Conservation (phyloP, 1,284 basidiomycete species). For the Puccinia coronata region DNA sequence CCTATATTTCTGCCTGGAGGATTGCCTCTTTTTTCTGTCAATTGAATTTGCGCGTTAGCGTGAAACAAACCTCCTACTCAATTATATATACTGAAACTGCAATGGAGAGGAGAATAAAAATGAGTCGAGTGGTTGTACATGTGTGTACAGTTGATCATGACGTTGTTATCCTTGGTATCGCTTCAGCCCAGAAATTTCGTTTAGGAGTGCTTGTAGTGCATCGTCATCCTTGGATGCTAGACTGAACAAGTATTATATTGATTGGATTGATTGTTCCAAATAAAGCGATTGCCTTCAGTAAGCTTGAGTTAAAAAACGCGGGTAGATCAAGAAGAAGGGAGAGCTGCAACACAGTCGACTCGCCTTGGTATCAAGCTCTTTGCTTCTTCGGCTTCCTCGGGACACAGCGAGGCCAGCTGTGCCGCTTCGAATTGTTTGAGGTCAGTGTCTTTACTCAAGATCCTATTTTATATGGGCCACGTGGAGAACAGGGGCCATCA, state of each 20-base stretch:
- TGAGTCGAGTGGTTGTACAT: too few relatives aligned
- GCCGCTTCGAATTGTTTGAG: constrained; percentile 88
- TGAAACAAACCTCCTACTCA: too few relatives aligned
- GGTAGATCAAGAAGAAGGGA: constrained; percentile 47
- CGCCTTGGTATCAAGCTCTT: constrained; percentile 82
- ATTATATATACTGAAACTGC: too few relatives aligned
- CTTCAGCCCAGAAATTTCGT: constrained; percentile 83
- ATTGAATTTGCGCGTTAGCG: too few relatives aligned
- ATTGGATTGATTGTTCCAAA: too few relatives aligned
- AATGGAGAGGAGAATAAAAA: too few relatives aligned
- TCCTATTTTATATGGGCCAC: constrained; percentile 62
- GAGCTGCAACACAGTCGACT: neutral
- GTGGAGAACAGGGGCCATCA: neutral
- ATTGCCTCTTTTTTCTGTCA: too few relatives aligned
- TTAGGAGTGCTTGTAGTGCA: constrained; percentile 73
- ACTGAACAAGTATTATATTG: constrained; percentile 63
- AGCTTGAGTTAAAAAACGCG: too few relatives aligned
- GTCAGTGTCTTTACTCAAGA: constrained; percentile 71
- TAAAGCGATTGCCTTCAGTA: too few relatives aligned
- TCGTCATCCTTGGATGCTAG: constrained; percentile 85
- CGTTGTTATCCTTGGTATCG: constrained; percentile 77
- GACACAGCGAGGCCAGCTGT: constrained; percentile 85
- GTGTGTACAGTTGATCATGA: too few relatives aligned
- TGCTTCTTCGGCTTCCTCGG: constrained; percentile 82
- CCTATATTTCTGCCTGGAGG: too few relatives aligned